Evolutionary conservation across 441 rosid species (phyloP).

Genomic region (Pelargonium australe): DNA sequence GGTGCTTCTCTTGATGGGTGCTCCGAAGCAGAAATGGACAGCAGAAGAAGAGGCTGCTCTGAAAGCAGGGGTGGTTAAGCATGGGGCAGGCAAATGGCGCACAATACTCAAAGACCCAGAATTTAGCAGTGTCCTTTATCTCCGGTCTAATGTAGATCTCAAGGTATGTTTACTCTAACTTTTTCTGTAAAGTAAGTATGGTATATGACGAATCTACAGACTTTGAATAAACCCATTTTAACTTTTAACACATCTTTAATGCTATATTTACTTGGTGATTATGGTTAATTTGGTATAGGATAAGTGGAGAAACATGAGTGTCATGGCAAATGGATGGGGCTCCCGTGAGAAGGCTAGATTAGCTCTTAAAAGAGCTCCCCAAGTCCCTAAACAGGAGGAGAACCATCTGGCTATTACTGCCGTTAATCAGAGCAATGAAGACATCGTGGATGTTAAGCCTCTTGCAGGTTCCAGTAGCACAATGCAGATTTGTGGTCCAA

Average conservation of each 20-base stretch:
- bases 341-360: constrained; percentile 72
- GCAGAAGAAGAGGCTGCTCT: constrained; percentile 91
- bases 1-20: constrained; percentile 58
- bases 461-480: constrained; percentile 32
- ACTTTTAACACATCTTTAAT: not conserved
- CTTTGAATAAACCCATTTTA: not conserved
- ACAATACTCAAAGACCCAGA: constrained; percentile 93
- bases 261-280: not conserved
- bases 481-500: constrained; percentile 43
- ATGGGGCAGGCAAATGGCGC: constrained; percentile 97
- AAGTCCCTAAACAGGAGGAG: constrained; percentile 55
- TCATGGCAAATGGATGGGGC: constrained; percentile 88
- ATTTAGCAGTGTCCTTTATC: constrained; percentile 62
- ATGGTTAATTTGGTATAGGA: constrained; percentile 39
- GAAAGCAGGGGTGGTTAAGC: constrained; percentile 86
- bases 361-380: constrained; percentile 49
- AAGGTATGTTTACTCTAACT: constrained; percentile 43
- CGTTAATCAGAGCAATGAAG: constrained; percentile 62
- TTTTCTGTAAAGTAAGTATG: too few species aligned
- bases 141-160: constrained; percentile 93
- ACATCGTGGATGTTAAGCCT: constrained; percentile 49
- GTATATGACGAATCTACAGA: too few species aligned
- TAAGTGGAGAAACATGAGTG: constrained; percentile 98
- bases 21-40: constrained; percentile 98
- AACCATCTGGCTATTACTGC: constrained; percentile 27